Conservation (phyloP, 2,329 filamentous ascomycete genomes). For the Scytalidium lignicola region DNA sequence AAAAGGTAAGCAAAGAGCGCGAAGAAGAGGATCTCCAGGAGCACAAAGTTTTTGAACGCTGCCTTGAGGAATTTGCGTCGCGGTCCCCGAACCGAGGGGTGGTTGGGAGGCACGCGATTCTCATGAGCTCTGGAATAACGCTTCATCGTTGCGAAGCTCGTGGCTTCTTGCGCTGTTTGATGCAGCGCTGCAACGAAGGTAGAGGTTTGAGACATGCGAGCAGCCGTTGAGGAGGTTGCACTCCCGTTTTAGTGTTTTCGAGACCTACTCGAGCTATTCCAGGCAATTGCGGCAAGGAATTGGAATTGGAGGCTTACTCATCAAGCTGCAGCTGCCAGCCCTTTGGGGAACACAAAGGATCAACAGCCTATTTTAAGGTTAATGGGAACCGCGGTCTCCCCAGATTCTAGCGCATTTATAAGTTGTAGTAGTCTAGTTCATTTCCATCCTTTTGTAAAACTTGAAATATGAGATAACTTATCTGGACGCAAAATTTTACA, state of each 20-base stretch:
- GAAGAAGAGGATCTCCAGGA: conserved; percentile 19
- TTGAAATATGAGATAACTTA: too few relatives aligned
- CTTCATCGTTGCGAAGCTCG: background rate
- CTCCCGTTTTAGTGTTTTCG: too few relatives aligned
- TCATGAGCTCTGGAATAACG: conserved; percentile 6
- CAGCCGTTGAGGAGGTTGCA: too few relatives aligned
- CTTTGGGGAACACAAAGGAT: too few relatives aligned
- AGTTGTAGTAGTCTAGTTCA: too few relatives aligned
- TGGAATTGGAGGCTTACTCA: background rate
- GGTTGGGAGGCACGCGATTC: conserved; percentile 8
- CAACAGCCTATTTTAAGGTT: too few relatives aligned
- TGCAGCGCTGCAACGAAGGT: background rate
- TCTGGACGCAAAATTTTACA: too few relatives aligned
- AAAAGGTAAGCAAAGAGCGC: conserved; percentile 28
- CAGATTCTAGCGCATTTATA: too few relatives aligned
- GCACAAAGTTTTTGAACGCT: conserved; percentile 13
- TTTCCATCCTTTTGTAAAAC: too few relatives aligned
- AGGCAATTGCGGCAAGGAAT: background rate
- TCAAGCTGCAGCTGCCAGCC: background rate
- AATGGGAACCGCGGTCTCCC: too few relatives aligned
- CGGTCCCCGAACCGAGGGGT: conserved; percentile 2
- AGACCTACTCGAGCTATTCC: too few relatives aligned
- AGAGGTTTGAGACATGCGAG: background rate
- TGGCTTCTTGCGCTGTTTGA: background rate
- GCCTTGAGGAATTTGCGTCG: conserved; percentile 13